Evolutionary conservation across 1,139 yeast genomes (phyloP), one percentile per base, ranked within the genome.

Genomic region (Yamadazyma spencermartinsiae): DNA sequence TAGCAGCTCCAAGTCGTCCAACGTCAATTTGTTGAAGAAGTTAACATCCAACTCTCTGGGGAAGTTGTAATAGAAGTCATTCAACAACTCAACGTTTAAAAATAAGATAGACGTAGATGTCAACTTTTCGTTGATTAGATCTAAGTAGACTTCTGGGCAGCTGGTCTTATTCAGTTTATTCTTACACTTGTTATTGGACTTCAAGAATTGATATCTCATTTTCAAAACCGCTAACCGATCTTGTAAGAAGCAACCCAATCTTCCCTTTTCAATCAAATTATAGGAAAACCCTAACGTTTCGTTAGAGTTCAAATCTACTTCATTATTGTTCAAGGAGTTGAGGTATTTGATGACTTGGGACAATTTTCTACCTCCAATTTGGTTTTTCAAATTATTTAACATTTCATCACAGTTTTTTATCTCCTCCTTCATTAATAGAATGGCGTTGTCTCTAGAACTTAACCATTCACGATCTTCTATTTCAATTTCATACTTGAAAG

Each of bases 381-480:
- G 76, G 46, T 74, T 76, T 57, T 82, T 84, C 50, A 94, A 67
- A n/a, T 68, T 58, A 32, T 73, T 68, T 55, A 69, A 82, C 5
- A 86, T 79, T 3, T 73, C 78, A 41, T 82, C 84, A 56, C 96
- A 89, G 62, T 90, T 96, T 38, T 80, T 70, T 42, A 88, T 65
- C 61, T 94, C 98, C 58, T 92, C 97, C 52, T 82, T 83, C 43
- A 94, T 61, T 43, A 94, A 62, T 31, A 66, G 68, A 12, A 80
- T 76, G 0, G 98, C 77, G 55, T 86, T 95, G 21, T 86, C 95
- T 46, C 87, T 79, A 29, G 96, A 83, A 11, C 76, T 59, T 28
- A 72, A 66, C 99, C 99, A 94, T 58, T 94, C 98, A 32, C 96
- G 74, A 54, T 89, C 96, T 55, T 92, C 98, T 34, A 92, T 79